Conservation (phyloP, 306 rosid genomes). For the Pyrus bretschneideri region DNA sequence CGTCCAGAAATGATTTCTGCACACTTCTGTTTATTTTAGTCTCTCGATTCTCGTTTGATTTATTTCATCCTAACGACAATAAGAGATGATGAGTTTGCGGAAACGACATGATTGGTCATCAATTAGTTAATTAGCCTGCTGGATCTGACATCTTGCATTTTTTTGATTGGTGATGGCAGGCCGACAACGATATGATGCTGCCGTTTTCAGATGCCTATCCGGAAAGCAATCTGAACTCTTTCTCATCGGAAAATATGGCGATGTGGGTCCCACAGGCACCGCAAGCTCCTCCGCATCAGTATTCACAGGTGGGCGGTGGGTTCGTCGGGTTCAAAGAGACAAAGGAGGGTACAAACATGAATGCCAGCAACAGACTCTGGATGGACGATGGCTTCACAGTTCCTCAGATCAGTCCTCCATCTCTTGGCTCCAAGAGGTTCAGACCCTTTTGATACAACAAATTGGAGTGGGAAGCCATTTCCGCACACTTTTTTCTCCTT, state of each 20-base stretch:
- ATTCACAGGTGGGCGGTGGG: conserved; percentile 25
- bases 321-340: conserved; percentile 25
- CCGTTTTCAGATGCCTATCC: conserved; percentile 33
- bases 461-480: background rate
- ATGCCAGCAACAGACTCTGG: conserved; percentile 35
- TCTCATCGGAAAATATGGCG: conserved; percentile 35
- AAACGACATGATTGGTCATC: background rate
- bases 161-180: conserved; percentile 23
- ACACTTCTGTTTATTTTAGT: background rate
- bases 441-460: conserved; percentile 45
- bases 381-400: conserved; percentile 72
- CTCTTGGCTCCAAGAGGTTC: conserved; percentile 46
- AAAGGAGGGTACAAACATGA: conserved; percentile 32
- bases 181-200: conserved; percentile 20
- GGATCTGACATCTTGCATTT: background rate
- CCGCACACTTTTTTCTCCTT: background rate
- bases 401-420: conserved; percentile 60
- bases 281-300: conserved; percentile 13
- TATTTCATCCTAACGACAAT: no score
- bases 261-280: conserved; percentile 83
- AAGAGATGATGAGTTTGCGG: no score
- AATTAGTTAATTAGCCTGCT: background rate
- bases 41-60: no score
- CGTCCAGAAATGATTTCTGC: background rate
- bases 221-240: conserved; percentile 24